These are phyloP conservation scores for Blastobotrys elegans DNA, from an alignment of 1,139 yeast species.

Conservation along the genomic window DNA sequence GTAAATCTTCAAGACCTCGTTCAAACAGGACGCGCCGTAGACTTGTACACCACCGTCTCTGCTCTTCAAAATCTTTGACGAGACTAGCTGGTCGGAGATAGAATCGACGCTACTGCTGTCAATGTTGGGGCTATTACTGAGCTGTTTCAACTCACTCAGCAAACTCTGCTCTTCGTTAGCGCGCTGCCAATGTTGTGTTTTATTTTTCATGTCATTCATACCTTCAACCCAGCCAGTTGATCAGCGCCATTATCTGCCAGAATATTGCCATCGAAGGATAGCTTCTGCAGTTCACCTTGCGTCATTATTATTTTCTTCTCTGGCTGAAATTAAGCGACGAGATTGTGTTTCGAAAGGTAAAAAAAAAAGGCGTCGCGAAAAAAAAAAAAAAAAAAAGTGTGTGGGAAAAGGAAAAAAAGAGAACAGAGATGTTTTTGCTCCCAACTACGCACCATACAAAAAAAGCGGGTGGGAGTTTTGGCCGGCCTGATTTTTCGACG, in stretches of 20 bases:
- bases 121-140: slow-evolving; percentile 1
- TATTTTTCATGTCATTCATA: background rate
- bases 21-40: slow-evolving; percentile 64
- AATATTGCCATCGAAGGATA: slow-evolving; percentile 8
- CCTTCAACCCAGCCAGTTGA: slow-evolving; percentile 11
- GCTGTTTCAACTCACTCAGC: slow-evolving; percentile 1
- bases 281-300: background rate
- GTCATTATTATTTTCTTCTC: background rate
- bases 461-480: too few species aligned
- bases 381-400: background rate
- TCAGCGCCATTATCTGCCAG: slow-evolving; percentile 10
- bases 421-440: too few species aligned
- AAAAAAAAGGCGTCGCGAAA: background rate
- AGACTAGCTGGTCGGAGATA: slow-evolving; percentile 50
- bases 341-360: too few species aligned
- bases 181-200: background rate
- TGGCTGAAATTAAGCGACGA: too few species aligned
- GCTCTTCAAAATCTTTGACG: slow-evolving; percentile 55
- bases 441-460: too few species aligned
- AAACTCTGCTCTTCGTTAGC: slow-evolving; percentile 2
- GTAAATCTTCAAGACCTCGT: slow-evolving; percentile 69
- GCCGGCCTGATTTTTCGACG: too few species aligned
- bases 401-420: background rate
- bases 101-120: slow-evolving; percentile 36
- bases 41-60: slow-evolving; percentile 69